These are phyloP conservation scores for Collybiopsis confluens DNA, from an alignment of 768 basidiomycete species.

Conservation along the genomic window DNA sequence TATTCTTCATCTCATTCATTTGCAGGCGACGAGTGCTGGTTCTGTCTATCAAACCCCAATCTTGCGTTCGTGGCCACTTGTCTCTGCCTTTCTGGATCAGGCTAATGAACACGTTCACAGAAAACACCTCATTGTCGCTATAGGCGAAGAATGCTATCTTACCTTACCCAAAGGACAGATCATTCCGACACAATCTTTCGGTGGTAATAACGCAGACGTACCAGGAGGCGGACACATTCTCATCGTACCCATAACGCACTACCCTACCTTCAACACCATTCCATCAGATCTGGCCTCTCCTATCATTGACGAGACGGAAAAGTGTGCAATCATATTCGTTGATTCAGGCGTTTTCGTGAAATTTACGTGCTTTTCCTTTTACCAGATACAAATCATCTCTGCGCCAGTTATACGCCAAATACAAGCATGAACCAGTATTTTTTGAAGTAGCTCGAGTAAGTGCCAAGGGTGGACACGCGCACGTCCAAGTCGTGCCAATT, in stretches of 20 bases:
- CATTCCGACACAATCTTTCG: slow-evolving; percentile 67
- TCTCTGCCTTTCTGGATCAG: neutral
- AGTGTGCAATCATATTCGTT: slow-evolving; percentile 32
- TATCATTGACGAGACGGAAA: slow-evolving; percentile 77
- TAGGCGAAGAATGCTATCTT: slow-evolving; percentile 90
- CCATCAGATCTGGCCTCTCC: slow-evolving; percentile 72
- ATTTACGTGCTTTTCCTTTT: neutral
- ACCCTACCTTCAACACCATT: slow-evolving; percentile 81
- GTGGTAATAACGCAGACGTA: slow-evolving; percentile 42
- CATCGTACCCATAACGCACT: slow-evolving; percentile 91
- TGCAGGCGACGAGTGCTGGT: slow-evolving; percentile 93
- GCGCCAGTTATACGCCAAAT: slow-evolving; percentile 63
- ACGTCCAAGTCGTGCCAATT: slow-evolving; percentile 82
- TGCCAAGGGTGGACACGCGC: slow-evolving; percentile 87
- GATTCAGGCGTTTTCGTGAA: neutral
- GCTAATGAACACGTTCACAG: slow-evolving; percentile 32
- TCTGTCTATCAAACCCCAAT: slow-evolving; percentile 93
- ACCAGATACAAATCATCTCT: slow-evolving; percentile 77
- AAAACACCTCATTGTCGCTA: slow-evolving; percentile 93
- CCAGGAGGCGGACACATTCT: slow-evolving; percentile 97
- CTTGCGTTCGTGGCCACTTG: slow-evolving; percentile 56
- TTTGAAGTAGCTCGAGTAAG: slow-evolving; percentile 87
- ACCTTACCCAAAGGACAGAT: slow-evolving; percentile 97
- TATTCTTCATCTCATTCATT: neutral
- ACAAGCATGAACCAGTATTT: slow-evolving; percentile 63